Conservation (phyloP, 441 rosid species). For the Rhodomyrtus psidioides region DNA sequence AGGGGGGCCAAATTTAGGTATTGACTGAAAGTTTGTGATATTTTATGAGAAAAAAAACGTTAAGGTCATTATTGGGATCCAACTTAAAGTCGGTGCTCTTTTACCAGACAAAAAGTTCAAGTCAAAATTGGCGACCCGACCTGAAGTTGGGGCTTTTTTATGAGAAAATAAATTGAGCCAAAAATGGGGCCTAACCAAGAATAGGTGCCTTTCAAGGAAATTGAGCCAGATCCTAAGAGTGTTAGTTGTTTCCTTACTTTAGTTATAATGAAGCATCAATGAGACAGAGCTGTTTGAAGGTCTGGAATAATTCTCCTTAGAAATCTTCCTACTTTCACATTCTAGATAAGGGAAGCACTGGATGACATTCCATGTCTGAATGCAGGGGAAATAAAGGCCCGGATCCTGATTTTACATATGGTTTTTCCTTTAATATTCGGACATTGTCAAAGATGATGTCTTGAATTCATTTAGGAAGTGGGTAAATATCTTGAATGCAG, state of each 20-base stretch:
- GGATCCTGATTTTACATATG: background rate
- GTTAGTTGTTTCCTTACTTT: no score
- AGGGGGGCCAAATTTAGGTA: background rate
- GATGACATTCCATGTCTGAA: background rate
- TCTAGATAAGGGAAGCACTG: background rate
- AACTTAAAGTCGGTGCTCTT: background rate
- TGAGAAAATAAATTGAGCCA: background rate
- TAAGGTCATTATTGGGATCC: no score
- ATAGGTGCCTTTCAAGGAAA: background rate
- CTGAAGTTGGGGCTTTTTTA: background rate
- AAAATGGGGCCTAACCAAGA: background rate
- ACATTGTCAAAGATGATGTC: background rate
- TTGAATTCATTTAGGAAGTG: background rate
- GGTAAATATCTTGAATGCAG: background rate
- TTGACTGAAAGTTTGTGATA: background rate
- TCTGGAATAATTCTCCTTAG: background rate
- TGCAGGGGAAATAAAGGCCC: background rate
- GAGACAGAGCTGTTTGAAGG: no score
- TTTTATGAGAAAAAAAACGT: background rate
- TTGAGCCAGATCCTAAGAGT: background rate
- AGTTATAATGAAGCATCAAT: no score
- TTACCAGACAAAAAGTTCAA: background rate
- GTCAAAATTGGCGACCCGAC: background rate
- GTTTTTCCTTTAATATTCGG: background rate
- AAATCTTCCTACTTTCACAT: background rate